Percentiles rank a stretch among this genome's conserved stretches.
These are phyloP conservation scores for Saturnispora sekii DNA, from an alignment of 805 yeast species.

Conservation along the genomic window DNA sequence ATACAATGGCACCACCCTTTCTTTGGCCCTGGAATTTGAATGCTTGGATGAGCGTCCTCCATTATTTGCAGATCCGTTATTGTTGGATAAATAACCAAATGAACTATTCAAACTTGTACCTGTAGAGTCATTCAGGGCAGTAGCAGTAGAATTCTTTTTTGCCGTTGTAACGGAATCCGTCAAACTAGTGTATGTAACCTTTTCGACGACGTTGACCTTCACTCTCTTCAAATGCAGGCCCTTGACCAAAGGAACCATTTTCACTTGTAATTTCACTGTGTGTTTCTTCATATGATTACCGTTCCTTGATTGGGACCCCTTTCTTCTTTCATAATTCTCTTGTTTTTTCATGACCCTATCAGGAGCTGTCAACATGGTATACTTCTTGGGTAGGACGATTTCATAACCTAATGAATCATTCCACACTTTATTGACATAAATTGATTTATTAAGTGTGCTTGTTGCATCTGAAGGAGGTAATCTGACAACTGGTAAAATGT, in stretches of 20 bases:
- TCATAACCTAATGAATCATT: constrained; percentile 61
- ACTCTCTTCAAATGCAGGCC: constrained; percentile 53
- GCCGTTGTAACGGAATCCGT: background rate
- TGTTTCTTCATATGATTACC: constrained; percentile 18
- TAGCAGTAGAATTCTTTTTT: background rate
- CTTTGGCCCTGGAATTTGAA: constrained; percentile 31
- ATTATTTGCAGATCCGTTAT: background rate
- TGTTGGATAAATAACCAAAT: too few species aligned
- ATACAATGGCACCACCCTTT: constrained; percentile 47
- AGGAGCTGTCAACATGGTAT: constrained; percentile 49
- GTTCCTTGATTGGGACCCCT: constrained; percentile 23
- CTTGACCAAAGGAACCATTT: constrained; percentile 57
- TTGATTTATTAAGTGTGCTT: constrained; percentile 57
- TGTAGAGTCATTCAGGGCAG: background rate
- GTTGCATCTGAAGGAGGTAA: constrained; percentile 50
- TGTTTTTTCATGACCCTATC: constrained; percentile 1
- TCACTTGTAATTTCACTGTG: constrained; percentile 44
- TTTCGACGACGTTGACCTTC: constrained; percentile 56
- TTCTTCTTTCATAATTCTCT: constrained; percentile 5
- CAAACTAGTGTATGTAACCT: constrained; percentile 46
- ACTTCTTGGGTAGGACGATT: constrained; percentile 61
- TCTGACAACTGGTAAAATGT: constrained; percentile 39
- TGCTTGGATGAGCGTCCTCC: background rate
- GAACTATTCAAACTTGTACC: too few species aligned
- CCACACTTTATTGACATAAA: constrained; percentile 70